A percentile compares a stretch with the other conserved stretches of the same genome.
These are phyloP conservation scores for Monosporozyma siamensis DNA, from an alignment of 805 yeast species.

Conservation along the genomic window DNA sequence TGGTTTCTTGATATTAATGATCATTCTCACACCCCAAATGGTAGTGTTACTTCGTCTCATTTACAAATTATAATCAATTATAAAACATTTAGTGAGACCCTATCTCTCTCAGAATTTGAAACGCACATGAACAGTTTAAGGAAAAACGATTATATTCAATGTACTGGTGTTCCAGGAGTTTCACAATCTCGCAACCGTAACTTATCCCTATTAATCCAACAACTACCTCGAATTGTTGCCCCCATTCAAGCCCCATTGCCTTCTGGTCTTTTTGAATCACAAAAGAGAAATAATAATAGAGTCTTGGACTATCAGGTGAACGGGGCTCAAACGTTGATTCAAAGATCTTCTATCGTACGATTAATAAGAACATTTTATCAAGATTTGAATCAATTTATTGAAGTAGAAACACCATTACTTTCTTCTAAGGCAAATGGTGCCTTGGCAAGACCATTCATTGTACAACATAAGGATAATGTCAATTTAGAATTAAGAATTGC, in stretches of 20 bases:
- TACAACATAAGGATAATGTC: slow-evolving; percentile 31
- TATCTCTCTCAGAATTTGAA: slow-evolving; percentile 5
- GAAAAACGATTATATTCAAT: slow-evolving; percentile 63
- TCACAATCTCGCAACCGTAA: slow-evolving; percentile 61
- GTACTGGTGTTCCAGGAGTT: slow-evolving; percentile 61
- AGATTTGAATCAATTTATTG: slow-evolving; percentile 48
- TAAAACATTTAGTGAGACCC: slow-evolving; percentile 3
- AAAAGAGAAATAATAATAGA: slow-evolving; percentile 54
- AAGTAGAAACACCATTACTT: slow-evolving; percentile 83
- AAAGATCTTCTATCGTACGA: slow-evolving; percentile 47
- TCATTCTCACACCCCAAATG: slow-evolving; percentile 1
- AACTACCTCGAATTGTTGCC: slow-evolving; percentile 44
- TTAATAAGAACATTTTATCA: slow-evolving; percentile 50
- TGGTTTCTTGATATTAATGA: slow-evolving; percentile 24
- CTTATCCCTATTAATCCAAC: slow-evolving; percentile 51
- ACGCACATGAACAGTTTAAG: slow-evolving; percentile 31
- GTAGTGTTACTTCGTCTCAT: not conserved
- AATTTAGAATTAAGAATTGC: slow-evolving; percentile 71
- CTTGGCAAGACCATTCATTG: slow-evolving; percentile 76
- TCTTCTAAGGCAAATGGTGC: slow-evolving; percentile 78
- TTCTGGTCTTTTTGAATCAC: slow-evolving; percentile 44
- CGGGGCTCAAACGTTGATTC: slow-evolving; percentile 35
- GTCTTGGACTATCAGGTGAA: slow-evolving; percentile 68
- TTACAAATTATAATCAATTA: slow-evolving; percentile 23
- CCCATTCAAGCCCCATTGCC: slow-evolving; percentile 71